Conservation (phyloP, 139 green algal genomes). For the Picochlorum sp. region DNA sequence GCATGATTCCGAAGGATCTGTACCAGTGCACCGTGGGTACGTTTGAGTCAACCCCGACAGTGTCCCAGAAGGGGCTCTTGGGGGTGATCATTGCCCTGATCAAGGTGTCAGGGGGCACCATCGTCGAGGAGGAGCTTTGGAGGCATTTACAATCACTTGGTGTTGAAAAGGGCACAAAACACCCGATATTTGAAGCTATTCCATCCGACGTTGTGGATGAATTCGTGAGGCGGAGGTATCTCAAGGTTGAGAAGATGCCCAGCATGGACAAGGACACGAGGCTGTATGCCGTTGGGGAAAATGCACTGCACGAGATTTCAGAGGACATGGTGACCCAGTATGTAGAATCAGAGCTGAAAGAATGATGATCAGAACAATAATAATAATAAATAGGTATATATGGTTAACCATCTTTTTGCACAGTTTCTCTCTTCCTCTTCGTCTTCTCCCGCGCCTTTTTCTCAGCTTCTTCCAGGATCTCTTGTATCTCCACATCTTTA, state of each 20-base stretch:
- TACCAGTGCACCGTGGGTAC: background rate
- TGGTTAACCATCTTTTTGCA: no score
- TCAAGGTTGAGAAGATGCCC: slow-evolving; percentile 15
- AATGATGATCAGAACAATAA: background rate
- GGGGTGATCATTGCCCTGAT: slow-evolving; percentile 23
- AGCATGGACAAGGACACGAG: slow-evolving; percentile 6
- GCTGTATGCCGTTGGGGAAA: slow-evolving; percentile 17
- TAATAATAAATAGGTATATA: no score
- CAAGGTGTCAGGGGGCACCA: slow-evolving; percentile 16
- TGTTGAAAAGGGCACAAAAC: background rate
- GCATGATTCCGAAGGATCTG: slow-evolving; percentile 11
- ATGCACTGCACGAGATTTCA: slow-evolving; percentile 1
- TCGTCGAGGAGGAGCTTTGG: slow-evolving; percentile 15
- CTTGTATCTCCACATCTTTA: background rate
- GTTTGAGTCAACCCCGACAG: background rate
- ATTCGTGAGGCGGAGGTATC: slow-evolving; percentile 15
- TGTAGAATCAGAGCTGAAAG: slow-evolving; percentile 2
- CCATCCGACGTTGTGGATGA: slow-evolving; percentile 11
- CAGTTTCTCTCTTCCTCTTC: background rate
- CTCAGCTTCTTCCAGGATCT: slow-evolving; percentile 9
- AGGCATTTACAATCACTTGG: slow-evolving; percentile 21
- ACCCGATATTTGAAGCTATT: slow-evolving; percentile 14
- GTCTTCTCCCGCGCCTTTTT: background rate
- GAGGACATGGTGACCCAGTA: slow-evolving; percentile 9
- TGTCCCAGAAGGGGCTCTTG: slow-evolving; percentile 11